phyloP scores from a whole-genome alignment of 2,329 filamentous ascomycete genomes.

The Arthrobotrys sphaeroides region DNA sequence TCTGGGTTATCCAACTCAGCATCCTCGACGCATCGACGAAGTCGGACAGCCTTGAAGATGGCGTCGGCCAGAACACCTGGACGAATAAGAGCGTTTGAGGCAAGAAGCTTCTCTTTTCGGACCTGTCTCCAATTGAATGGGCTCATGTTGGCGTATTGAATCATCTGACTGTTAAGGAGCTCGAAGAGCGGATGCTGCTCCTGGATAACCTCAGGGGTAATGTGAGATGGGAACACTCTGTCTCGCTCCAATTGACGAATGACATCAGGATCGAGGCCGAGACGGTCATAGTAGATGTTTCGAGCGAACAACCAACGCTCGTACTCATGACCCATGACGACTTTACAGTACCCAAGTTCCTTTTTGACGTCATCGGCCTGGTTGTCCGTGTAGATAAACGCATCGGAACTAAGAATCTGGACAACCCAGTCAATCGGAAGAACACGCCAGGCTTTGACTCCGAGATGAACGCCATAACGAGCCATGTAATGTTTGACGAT shows the following conservation, averaged over 20 bases:
- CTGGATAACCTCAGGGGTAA: slow-evolving; percentile 24
- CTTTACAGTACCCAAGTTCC: slow-evolving; percentile 26
- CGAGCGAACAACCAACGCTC: slow-evolving; percentile 32
- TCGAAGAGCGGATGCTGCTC: slow-evolving; percentile 29
- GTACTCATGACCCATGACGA: slow-evolving; percentile 38
- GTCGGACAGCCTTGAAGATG: slow-evolving; percentile 31
- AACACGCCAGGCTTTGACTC: slow-evolving; percentile 22
- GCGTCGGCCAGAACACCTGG: slow-evolving; percentile 24
- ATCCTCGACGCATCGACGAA: slow-evolving; percentile 24
- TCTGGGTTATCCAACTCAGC: not conserved
- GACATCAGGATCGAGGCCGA: slow-evolving; percentile 5
- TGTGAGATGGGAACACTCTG: slow-evolving; percentile 17
- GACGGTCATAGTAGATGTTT: slow-evolving; percentile 41
- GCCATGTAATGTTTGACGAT: slow-evolving; percentile 42
- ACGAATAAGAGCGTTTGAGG: not conserved
- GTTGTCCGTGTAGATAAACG: slow-evolving; percentile 21
- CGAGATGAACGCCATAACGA: slow-evolving; percentile 31
- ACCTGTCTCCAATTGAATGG: slow-evolving; percentile 41
- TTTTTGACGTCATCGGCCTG: slow-evolving; percentile 8
- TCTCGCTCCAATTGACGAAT: not conserved
- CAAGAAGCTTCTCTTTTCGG: slow-evolving; percentile 21
- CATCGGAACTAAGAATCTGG: slow-evolving; percentile 28
- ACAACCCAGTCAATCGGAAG: slow-evolving; percentile 33
- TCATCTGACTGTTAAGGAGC: slow-evolving; percentile 21
- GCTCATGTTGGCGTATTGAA: slow-evolving; percentile 40